phyloP scores from a whole-genome alignment of 2,329 filamentous ascomycete genomes.

The Fusarium sp. region DNA sequence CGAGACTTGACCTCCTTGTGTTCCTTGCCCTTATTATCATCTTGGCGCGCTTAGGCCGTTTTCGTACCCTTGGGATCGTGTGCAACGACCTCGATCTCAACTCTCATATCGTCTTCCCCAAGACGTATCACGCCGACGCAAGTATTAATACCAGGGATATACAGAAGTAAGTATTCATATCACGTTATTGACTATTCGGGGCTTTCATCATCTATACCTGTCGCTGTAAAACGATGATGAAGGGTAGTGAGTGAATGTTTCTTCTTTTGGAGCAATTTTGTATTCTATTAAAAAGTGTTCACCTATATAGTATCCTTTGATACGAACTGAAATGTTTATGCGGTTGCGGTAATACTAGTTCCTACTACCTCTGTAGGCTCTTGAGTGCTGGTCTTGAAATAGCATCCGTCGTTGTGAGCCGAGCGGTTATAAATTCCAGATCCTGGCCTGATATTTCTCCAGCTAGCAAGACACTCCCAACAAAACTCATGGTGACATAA shows the following conservation, averaged over 20 bases:
- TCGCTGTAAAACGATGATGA: too few relatives aligned
- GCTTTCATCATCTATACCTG: too few relatives aligned
- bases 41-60: background rate
- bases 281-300: background rate
- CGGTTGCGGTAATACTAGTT: background rate
- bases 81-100: slow-evolving; percentile 12
- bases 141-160: background rate
- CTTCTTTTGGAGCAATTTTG: background rate
- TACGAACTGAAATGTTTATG: background rate
- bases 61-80: slow-evolving; percentile 1
- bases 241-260: background rate
- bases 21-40: too few relatives aligned
- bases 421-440: slow-evolving; percentile 3
- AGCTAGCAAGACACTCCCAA: slow-evolving; percentile 25
- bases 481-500: slow-evolving; percentile 18
- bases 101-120: slow-evolving; percentile 3
- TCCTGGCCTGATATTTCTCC: background rate
- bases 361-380: slow-evolving; percentile 11
- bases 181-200: too few relatives aligned
- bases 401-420: slow-evolving; percentile 8
- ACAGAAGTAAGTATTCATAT: too few relatives aligned
- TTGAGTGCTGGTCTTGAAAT: slow-evolving; percentile 11
- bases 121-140: background rate
- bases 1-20: too few relatives aligned
- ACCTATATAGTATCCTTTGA: background rate